Base-by-base conservation (phyloP, 2,329 filamentous ascomycete genomes). In the Fusarium decemcellulare region DNA sequence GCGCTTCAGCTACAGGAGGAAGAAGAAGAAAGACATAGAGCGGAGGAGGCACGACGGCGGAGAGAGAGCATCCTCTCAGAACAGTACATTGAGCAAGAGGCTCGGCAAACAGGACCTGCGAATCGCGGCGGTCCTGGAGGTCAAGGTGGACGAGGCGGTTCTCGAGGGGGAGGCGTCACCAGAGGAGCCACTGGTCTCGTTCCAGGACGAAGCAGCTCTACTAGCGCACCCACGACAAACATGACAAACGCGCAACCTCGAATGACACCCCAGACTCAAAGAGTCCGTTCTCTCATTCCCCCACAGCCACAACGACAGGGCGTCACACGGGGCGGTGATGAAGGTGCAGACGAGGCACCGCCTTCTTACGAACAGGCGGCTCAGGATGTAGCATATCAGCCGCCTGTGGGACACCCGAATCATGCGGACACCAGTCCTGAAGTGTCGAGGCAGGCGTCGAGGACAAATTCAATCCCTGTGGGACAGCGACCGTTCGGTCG, bases 1-100 rank as follows among this genome's bases (percentile, higher is more conserved):
- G 95, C 95, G 0, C 85, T 99, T 8, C 96, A 98, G 76, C 87
- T 98, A 1, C 95, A 98, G 77, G 96, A 98, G 75, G 94, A 97
- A 77, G 95, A 98, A 78, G 94, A 98, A 68, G 91, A 94, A 74
- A 87, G 90, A 14, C 89, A 94, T 68, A 87, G 88, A n/a, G 86
- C 89, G 52, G 86, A 90, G 51, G 86, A 90, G 61, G 88, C 87
- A 10, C 87, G 90, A 2, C 86, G 91, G 8, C 84, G 85, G 11
- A 84, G 89, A n/a, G 91, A 94, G 77, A 90, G 89, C 58, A 83
- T 89, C 61, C 83, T 93, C 1, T 92, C 90, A 0, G 90, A 92
- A 74, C 89, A 90, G 66, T 92, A 87, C 70, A 92, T 94, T 60
- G 88, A 92, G 71, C 89, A 90, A 68, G 88, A 91, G 75, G 87